Evolutionary conservation across 2,329 filamentous ascomycete species (phyloP).

Genomic region (Colletotrichum cereale): DNA sequence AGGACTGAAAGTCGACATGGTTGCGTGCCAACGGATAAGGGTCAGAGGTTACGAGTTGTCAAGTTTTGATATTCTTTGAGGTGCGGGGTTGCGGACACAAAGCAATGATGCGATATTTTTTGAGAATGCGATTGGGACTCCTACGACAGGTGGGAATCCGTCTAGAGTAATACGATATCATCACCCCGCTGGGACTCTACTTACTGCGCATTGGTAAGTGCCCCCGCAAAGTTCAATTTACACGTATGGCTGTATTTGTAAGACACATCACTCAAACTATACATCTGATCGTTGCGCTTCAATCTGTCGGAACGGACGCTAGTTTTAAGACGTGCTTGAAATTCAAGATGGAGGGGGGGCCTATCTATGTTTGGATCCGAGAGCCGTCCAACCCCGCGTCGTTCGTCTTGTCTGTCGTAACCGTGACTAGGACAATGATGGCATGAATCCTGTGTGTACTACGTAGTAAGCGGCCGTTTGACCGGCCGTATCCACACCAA

Average conservation of each 20-base stretch:
- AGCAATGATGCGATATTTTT: background rate
- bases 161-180: conserved; percentile 19
- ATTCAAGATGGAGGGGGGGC: conserved; percentile 27
- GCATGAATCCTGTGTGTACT: background rate
- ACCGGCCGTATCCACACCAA: conserved; percentile 13
- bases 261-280: conserved; percentile 14
- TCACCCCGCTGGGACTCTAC: conserved; percentile 15
- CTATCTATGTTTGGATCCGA: conserved; percentile 13
- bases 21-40: background rate
- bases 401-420: background rate
- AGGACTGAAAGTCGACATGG: conserved; percentile 26
- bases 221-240: background rate
- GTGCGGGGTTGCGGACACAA: background rate
- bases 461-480: background rate
- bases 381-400: conserved; percentile 16
- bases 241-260: background rate
- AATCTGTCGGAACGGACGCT: conserved; percentile 26
- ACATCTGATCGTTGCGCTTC: conserved; percentile 31
- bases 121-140: background rate
- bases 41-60: background rate
- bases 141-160: background rate
- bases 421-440: background rate
- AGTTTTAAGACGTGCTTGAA: conserved; percentile 28
- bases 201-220: no score
- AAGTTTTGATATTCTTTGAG: background rate